These are phyloP conservation scores for Amanita rimosa DNA, from an alignment of 768 basidiomycete species.

Conservation along the genomic window DNA sequence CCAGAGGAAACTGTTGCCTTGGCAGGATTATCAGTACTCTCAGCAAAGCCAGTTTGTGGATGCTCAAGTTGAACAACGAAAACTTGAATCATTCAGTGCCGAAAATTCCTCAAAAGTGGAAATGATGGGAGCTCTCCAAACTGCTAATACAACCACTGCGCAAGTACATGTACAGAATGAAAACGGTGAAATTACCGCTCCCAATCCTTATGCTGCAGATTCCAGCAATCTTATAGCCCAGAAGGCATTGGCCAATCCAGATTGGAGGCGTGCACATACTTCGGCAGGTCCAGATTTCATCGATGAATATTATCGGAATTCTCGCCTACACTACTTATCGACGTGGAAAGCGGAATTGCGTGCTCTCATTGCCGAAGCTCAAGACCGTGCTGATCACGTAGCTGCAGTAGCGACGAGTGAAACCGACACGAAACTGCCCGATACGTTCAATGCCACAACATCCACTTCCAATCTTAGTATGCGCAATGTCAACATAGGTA, in stretches of 20 bases:
- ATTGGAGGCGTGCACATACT: slow-evolving; percentile 84
- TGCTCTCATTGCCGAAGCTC: slow-evolving; percentile 67
- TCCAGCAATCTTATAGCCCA: slow-evolving; percentile 63
- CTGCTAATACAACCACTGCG: slow-evolving; percentile 13
- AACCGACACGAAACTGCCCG: slow-evolving; percentile 17
- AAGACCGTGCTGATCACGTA: slow-evolving; percentile 32
- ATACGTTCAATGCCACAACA: slow-evolving; percentile 6
- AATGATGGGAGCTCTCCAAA: not conserved
- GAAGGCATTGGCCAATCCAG: slow-evolving; percentile 71
- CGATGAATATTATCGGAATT: slow-evolving; percentile 74
- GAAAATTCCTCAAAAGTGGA: not conserved
- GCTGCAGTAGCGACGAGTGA: not conserved
- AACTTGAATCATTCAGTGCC: slow-evolving; percentile 12
- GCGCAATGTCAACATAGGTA: slow-evolving; percentile 33
- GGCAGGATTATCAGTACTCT: slow-evolving; percentile 61
- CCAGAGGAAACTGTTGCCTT: slow-evolving; percentile 59
- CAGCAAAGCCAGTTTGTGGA: slow-evolving; percentile 35
- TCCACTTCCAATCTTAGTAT: slow-evolving; percentile 28
- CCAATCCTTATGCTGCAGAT: slow-evolving; percentile 59
- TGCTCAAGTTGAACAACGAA: slow-evolving; percentile 28
- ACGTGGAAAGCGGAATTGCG: slow-evolving; percentile 90
- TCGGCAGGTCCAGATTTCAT: slow-evolving; percentile 81
- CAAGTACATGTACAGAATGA: not conserved
- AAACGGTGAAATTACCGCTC: slow-evolving; percentile 28
- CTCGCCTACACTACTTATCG: slow-evolving; percentile 85